Base-by-base conservation (phyloP, 192 early-diverging fungal species). In the Geosiphon pyriformis region DNA sequence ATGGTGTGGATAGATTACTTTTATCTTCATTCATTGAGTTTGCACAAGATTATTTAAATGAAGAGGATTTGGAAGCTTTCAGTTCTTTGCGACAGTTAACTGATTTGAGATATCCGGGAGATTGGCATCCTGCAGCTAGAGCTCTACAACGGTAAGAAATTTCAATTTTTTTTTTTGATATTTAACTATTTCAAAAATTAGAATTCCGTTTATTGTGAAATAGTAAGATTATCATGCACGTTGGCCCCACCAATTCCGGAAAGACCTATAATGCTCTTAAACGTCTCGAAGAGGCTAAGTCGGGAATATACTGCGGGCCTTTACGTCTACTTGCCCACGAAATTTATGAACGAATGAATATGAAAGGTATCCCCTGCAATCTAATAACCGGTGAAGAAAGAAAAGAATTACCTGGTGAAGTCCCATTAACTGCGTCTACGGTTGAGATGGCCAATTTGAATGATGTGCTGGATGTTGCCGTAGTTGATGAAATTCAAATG, bases 401-500 rank as follows among this genome's bases (percentile, higher is more conserved):
- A 26, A 75, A 86, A 3, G 76, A 75, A 42, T 77, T 86, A 1
- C 57, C 33, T 62, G 76, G 70, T 3, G 47, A 58, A 6, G 78
- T 83, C 1, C 73, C 74, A 0, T 68, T 92, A 52, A 78, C 78
- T 26, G 82, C 90, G 30, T 89, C 89, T 49, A 98, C 96, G 2
- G 80, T 98, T 27, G 96, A 98, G 72, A 96, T 98, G 96, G 88
- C 84, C 15, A 79, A 86, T 7, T 33, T 84, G 15, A 67, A 64
- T 33, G 52, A 65, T 6, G 56, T 68, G 11, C 77, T 88, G 42
- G 85, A 96, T 0, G 91, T 96, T 20, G 94, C 91, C 4, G 93
- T 98, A 2, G 76, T 98, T 8, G 96, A 98, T 70, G 96, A 98
- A 70, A 98, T 98, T 76, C 96, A 98, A 73, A 92, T 98, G 92